Conservation (phyloP, 2,329 filamentous ascomycete genomes). For the Epichloe festucae region DNA sequence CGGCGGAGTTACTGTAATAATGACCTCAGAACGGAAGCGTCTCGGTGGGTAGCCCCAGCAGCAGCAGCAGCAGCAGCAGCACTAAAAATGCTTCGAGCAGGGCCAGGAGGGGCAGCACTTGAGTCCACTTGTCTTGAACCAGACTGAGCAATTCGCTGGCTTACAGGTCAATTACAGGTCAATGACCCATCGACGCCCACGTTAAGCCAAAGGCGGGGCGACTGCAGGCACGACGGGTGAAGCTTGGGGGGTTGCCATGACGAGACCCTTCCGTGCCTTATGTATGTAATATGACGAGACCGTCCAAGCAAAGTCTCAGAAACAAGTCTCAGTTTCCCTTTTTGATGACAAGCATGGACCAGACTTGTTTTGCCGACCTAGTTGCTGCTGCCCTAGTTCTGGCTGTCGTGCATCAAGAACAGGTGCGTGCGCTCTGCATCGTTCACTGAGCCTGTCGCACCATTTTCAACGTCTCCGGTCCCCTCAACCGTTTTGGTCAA, state of each 20-base stretch:
- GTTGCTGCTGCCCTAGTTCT: no score
- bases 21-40: conserved; percentile 6
- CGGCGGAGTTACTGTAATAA: conserved; percentile 7
- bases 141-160: not conserved
- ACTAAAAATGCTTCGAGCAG: not conserved
- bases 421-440: not conserved
- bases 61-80: not conserved
- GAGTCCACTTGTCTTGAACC: no score
- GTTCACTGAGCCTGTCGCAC: not conserved
- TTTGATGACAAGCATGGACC: not conserved
- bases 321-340: not conserved
- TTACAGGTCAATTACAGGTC: not conserved
- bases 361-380: no score
- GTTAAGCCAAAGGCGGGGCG: not conserved
- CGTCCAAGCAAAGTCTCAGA: not conserved
- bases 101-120: no score
- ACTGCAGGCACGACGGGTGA: not conserved
- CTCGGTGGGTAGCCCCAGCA: not conserved
- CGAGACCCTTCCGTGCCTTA: not conserved
- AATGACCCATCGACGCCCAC: not conserved
- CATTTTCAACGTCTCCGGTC: not conserved
- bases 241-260: not conserved
- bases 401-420: not conserved
- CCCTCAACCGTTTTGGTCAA: no score
- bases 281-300: not conserved